phyloP scores from a whole-genome alignment of 305 asterid genomes.

The Fraxinus albicans region DNA sequence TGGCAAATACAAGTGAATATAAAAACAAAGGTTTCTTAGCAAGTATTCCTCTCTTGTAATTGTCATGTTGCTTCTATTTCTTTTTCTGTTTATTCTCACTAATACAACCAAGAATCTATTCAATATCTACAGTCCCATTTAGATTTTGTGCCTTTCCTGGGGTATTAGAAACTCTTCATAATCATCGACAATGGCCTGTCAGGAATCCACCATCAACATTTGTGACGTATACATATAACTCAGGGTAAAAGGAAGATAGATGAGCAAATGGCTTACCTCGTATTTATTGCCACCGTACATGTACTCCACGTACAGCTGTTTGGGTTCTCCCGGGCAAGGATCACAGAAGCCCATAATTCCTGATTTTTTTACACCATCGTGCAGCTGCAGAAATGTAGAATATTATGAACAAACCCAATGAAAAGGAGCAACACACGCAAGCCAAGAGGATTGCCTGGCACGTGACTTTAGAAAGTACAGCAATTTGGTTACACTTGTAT shows the following conservation, averaged over 20 bases:
- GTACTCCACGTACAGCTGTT: constrained; percentile 72
- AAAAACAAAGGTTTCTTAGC: neutral
- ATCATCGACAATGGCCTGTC: constrained; percentile 80
- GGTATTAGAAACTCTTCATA: constrained; percentile 67
- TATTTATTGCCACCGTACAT: constrained; percentile 45
- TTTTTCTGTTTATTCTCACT: neutral
- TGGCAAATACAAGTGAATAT: neutral
- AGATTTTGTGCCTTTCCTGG: constrained; percentile 57
- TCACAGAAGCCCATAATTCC: constrained; percentile 99
- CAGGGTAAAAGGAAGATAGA: neutral
- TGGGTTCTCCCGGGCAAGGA: constrained; percentile 92
- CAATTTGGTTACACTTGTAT: neutral
- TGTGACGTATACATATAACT: constrained; percentile 6
- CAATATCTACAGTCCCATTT: constrained; percentile 13
- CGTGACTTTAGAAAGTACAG: neutral
- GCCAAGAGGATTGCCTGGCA: neutral
- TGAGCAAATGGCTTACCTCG: constrained; percentile 51
- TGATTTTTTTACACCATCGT: constrained; percentile 84
- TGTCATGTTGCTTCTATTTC: neutral
- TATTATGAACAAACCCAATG: neutral
- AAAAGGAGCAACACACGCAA: neutral
- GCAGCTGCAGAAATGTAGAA: constrained; percentile 60
- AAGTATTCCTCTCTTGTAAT: neutral
- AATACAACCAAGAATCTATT: neutral
- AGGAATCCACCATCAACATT: constrained; percentile 8